Percentiles rank a stretch among this genome's conserved stretches.
These are phyloP conservation scores for Paratinospora sagittata DNA, from an alignment of 164 flowering plant genomes.

Conservation along the genomic window DNA sequence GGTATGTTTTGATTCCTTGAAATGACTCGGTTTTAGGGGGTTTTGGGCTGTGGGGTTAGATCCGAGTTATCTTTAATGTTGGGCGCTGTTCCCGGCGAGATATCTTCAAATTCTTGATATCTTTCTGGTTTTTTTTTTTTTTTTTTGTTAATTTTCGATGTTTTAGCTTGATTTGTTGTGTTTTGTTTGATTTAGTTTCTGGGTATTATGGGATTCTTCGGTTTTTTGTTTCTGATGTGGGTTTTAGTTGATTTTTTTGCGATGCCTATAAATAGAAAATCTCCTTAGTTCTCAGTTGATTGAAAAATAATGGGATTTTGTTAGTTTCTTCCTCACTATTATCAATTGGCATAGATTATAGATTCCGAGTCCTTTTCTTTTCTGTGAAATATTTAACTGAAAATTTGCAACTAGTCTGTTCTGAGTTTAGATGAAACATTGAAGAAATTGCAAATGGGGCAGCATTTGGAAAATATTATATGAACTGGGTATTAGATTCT, in stretches of 20 bases:
- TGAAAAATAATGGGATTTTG: not conserved
- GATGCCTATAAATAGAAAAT: not conserved
- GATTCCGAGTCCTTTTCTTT: not conserved
- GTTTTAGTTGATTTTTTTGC: constrained; percentile 1
- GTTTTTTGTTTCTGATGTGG: not conserved
- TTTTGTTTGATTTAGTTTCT: not conserved
- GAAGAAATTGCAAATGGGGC: not conserved
- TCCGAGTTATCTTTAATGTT: not conserved
- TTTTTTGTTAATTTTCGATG: not conserved
- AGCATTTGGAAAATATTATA: not conserved
- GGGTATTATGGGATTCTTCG: not conserved
- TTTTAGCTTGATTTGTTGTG: not conserved
- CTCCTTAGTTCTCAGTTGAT: not conserved
- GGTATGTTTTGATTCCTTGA: not conserved
- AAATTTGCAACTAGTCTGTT: not conserved
- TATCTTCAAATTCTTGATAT: not conserved
- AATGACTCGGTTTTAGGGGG: not conserved
- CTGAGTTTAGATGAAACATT: not conserved
- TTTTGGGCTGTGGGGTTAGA: not conserved
- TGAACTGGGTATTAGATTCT: too few species aligned
- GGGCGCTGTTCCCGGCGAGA: too few species aligned
- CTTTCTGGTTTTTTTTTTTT: not conserved
- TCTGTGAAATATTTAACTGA: not conserved
- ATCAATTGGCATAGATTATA: not conserved
- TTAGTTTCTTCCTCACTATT: not conserved